Conservation (phyloP, 371 early-diverging fungal genomes). For the Lichtheimia corymbifera region DNA sequence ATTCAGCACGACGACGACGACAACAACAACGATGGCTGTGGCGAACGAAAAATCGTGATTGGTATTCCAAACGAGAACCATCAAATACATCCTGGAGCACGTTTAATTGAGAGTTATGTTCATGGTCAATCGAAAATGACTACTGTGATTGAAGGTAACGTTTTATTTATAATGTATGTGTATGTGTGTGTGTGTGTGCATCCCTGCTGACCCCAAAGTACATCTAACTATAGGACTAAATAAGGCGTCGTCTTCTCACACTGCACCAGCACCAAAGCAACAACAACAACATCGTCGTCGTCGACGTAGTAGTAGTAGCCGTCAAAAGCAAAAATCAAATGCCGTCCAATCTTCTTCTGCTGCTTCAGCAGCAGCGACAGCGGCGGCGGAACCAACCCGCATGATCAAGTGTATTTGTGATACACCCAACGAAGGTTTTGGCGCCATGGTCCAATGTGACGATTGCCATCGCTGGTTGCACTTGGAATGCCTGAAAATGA, state of each 20-base stretch:
- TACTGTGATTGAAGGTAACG: slow-evolving; percentile 1
- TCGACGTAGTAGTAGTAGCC: not conserved
- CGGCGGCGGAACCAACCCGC: slow-evolving; percentile 12
- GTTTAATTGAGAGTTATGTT: slow-evolving; percentile 32
- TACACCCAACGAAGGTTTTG: slow-evolving; percentile 49
- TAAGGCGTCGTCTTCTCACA: not conserved
- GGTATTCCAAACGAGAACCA: slow-evolving; percentile 3
- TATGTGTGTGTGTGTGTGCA: too few relatives aligned
- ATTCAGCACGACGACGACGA: slow-evolving; percentile 6
- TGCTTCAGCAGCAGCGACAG: slow-evolving; percentile 1
- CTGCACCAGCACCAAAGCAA: not conserved
- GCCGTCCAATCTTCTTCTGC: not conserved
- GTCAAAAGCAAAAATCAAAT: not conserved
- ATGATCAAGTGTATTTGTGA: slow-evolving; percentile 51
- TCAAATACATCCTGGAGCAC: slow-evolving; percentile 18
- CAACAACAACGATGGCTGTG: slow-evolving; percentile 8
- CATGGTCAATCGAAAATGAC: slow-evolving; percentile 16
- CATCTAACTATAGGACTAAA: too few relatives aligned
- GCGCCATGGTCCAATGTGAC: slow-evolving; percentile 63
- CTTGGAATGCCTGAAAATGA: slow-evolving; percentile 52
- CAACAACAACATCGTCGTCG: not conserved
- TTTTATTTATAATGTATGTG: too few relatives aligned
- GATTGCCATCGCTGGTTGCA: slow-evolving; percentile 58
- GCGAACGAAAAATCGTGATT: slow-evolving; percentile 8
- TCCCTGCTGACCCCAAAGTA: too few relatives aligned